Base-by-base conservation (phyloP, 768 basidiomycete genomes). In the Rubroboletus satanas region DNA sequence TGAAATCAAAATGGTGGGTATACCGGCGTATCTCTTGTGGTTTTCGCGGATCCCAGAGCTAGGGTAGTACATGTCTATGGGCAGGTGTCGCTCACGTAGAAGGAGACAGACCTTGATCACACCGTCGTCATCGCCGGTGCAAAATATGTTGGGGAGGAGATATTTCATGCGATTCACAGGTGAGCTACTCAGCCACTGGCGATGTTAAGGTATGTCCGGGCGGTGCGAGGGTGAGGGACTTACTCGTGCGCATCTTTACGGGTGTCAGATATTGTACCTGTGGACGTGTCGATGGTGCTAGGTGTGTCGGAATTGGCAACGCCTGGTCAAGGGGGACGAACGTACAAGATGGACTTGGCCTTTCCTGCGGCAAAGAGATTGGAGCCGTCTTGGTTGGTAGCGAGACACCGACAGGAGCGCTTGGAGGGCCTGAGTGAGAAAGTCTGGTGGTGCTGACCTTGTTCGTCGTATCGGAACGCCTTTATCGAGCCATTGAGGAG, bases 41-140 rank as follows among this genome's bases (percentile, higher is more conserved):
- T 64, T 84, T 80, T 54, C 93, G 78, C 21, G 89, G 84, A 68
- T 97, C 94, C 94, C 94, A 97, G 26, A 98, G 78, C 94, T 97
- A 62, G 41, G 44, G 3, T 33, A 35, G 29, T 32, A 46, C 31
- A 29, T 48, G 43, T 39, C 26, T 26, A 31, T 41, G n/a, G 14
- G 36, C 17, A 43, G 31, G 35, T 1, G n/a, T 41, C 11, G 31
- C 23, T 49, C 18, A 21, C 11, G 21, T 21, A 21, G 45, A 45
- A 38, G 57, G 35, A 36, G 29, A 60, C 75, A 48, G 48, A 90
- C 93, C 80, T 96, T 96, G 69, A 98, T 84, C 23, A 93, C 84
- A 33, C 95, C 95, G 51, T 95, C 93, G 66, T 98, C 95, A 68
- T 97, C 95, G 17, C 95, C 95, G 7, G 90, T 93, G 18, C 84